phyloP scores from a whole-genome alignment of 176 grass and related monocot species.

The Oryza coarctata region DNA sequence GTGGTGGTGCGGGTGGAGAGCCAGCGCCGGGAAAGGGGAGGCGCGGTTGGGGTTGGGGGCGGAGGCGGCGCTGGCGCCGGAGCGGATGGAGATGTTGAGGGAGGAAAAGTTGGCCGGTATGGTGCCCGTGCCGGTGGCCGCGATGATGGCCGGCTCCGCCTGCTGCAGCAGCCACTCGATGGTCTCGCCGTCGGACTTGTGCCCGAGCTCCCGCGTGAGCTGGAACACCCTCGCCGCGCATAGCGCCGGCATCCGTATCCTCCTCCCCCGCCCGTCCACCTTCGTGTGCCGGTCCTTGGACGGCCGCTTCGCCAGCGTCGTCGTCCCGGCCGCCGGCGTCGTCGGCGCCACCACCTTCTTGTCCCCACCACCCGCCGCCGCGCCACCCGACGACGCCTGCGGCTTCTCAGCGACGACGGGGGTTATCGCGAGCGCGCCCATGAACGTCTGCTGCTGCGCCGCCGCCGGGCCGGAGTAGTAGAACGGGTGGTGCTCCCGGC shows the following conservation, averaged over 20 bases:
- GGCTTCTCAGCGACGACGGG: conserved; percentile 32
- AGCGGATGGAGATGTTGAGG: conserved; percentile 74
- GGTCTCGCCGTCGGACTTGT: conserved; percentile 98
- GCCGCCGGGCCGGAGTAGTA: conserved; percentile 49
- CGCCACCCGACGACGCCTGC: conserved; percentile 39
- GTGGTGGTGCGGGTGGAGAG: conserved; percentile 50
- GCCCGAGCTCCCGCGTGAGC: conserved; percentile 90
- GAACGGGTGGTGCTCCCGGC: conserved; percentile 48
- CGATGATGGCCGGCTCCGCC: conserved; percentile 91
- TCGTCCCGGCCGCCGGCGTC: not conserved
- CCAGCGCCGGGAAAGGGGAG: conserved; percentile 38
- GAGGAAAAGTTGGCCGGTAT: conserved; percentile 89
- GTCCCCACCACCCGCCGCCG: not conserved
- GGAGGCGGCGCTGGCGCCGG: conserved; percentile 18
- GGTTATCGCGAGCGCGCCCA: conserved; percentile 54
- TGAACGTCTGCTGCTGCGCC: conserved; percentile 48
- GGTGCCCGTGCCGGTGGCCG: conserved; percentile 90
- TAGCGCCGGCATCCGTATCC: conserved; percentile 97
- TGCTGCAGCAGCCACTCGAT: conserved; percentile 99
- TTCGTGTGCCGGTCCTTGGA: conserved; percentile 97
- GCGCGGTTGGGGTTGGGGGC: conserved; percentile 38
- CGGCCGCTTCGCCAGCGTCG: conserved; percentile 53
- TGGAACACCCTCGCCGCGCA: conserved; percentile 96
- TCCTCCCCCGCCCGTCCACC: conserved; percentile 81
- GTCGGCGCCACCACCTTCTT: conserved; percentile 56